These are phyloP conservation scores for Rhizopus microsporus DNA, from an alignment of 371 early-diverging fungal species.

Conservation along the genomic window DNA sequence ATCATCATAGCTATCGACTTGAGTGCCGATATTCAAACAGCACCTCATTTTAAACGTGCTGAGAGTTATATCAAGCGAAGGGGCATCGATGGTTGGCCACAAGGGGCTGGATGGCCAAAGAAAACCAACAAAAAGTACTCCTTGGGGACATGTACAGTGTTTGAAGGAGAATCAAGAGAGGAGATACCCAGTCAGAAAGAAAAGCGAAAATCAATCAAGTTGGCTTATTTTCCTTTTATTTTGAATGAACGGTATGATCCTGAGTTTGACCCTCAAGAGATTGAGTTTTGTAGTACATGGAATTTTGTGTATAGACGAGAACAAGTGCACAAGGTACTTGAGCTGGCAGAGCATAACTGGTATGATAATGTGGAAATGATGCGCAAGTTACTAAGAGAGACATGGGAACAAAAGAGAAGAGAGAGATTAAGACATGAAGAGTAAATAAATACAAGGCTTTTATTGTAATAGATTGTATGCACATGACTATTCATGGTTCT, in stretches of 20 bases:
- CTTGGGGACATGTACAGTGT: conserved; percentile 45
- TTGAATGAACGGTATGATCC: conserved; percentile 52
- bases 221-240: conserved; percentile 66
- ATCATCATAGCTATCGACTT: conserved; percentile 69
- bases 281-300: conserved; percentile 65
- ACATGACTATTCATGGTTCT: conserved; percentile 1
- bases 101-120: conserved; percentile 44
- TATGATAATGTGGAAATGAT: conserved; percentile 48
- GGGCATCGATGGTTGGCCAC: conserved; percentile 57
- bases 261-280: conserved; percentile 65
- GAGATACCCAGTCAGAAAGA: conserved; percentile 3
- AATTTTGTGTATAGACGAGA: conserved; percentile 65
- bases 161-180: conserved; percentile 15
- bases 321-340: conserved; percentile 57
- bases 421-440: conserved; percentile 14
- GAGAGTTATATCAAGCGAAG: conserved; percentile 57
- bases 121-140: conserved; percentile 26
- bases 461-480: background rate
- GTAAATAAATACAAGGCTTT: conserved; percentile 1
- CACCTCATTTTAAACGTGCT: conserved; percentile 68
- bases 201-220: conserved; percentile 47
- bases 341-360: conserved; percentile 53
- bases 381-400: conserved; percentile 36
- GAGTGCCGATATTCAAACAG: conserved; percentile 70
- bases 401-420: conserved; percentile 48